These are phyloP conservation scores for Candolleomyces eurysporus DNA, from an alignment of 768 basidiomycete species.

Conservation along the genomic window DNA sequence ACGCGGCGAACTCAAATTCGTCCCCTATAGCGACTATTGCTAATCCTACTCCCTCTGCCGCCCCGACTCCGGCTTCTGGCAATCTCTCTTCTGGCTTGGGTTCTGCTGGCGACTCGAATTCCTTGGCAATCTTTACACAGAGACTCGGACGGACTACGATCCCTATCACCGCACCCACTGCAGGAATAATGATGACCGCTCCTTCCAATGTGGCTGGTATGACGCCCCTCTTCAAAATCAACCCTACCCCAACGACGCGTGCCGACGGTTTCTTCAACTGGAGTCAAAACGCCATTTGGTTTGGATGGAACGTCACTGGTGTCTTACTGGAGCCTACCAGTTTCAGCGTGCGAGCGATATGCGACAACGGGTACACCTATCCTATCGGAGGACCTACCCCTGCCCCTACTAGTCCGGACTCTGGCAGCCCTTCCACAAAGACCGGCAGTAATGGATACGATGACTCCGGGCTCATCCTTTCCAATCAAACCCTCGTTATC, in stretches of 20 bases:
- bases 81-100: too few species aligned
- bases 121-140: not conserved
- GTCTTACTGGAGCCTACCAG: slow-evolving; percentile 61
- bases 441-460: not conserved
- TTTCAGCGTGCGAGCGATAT: slow-evolving; percentile 77
- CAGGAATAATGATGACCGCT: slow-evolving; percentile 62
- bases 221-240: slow-evolving; percentile 78
- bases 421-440: not conserved
- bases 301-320: slow-evolving; percentile 82
- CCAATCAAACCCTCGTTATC: slow-evolving; percentile 59
- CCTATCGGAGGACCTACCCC: slow-evolving; percentile 59
- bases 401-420: not conserved
- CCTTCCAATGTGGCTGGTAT: slow-evolving; percentile 53
- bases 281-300: slow-evolving; percentile 52
- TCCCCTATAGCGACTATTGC: too few species aligned
- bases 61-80: too few species aligned
- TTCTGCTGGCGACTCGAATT: too few species aligned
- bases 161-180: slow-evolving; percentile 20
- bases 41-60: too few species aligned
- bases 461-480: slow-evolving; percentile 59
- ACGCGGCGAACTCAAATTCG: too few species aligned
- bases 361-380: slow-evolving; percentile 82
- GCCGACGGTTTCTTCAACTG: slow-evolving; percentile 25
- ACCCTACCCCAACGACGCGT: slow-evolving; percentile 28
- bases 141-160: not conserved